Evolutionary conservation across 2,329 filamentous ascomycete species (phyloP), one percentile per base, ranked within the genome.

Genomic region (Cyphellophora attinorum): DNA sequence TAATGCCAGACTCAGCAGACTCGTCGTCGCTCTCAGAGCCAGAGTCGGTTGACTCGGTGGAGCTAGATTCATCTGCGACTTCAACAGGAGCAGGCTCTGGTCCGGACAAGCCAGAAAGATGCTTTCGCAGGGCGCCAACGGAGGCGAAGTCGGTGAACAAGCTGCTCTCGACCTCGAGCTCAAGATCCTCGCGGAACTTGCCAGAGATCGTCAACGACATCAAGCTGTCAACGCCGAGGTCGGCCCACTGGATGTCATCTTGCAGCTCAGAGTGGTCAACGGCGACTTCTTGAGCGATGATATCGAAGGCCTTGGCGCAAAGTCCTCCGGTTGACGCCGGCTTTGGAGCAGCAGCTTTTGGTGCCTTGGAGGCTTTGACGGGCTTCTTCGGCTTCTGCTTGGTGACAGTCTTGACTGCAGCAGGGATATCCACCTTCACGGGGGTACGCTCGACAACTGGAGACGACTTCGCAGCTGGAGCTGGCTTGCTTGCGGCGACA

Each of bases 211-310:
- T 76, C 37, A 77, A 51, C 2, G 73, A 75, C 43, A 77, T 66
- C 12, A 77, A 60, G 5, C 73, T 77, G 53, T 77, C 73, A 19
- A 77, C 72, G 39, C 73, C 73, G 15, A 76, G 67, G 47, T 76
- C 74, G 45, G 74, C 71, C 45, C 76, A 77, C 32, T 70, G 68
- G 34, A 73, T 65, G 34, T 73, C 69, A 34, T 76, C 71, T 10
- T 73, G 67, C 34, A 78, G 64, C 49, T 78, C 73, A 13, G 63
- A 61, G 48, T 69, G 64, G 33, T 72, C 68, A 13, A 78, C 64
- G 41, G 74, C 72, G 31, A 72, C 72, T 54, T 64, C 61, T 11
- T 53, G 51, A 11, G 57, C 59, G 31, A 64, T 51, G 29, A 64
- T 60, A 10, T 50, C 49, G 29, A 64, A 53, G 15, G 58, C 58